Evolutionary conservation across 805 yeast genomes (phyloP), one percentile per base, ranked within the genome.

Genomic region (Wickerhamomyces bovis): DNA sequence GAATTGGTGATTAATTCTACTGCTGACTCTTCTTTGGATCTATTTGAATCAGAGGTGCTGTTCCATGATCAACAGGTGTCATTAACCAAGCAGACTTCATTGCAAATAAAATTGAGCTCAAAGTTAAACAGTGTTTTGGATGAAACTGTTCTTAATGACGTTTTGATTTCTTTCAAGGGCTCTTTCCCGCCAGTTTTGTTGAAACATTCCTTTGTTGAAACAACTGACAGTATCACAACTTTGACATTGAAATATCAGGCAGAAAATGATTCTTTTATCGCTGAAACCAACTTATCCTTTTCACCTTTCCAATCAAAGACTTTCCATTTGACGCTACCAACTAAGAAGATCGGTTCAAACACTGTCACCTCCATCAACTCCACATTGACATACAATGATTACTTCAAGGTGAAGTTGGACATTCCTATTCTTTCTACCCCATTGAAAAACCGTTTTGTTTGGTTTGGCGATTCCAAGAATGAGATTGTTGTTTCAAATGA

Each of bases 101-200:
- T 71, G 10, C 77, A 73, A 48, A 2, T 73, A 7, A 47, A 49
- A 1, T 38, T 73, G 19, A 50, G 48, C 7, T 65, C 66, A 3
- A 52, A 46, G n/a, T 51, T 58, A 25, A 66, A 65, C 49, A 44
- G 44, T 20, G 45, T 53, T 6, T 28, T 54, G 23, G 45, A 39
- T 3, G 20, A 18, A 1, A 33, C 45, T 16, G 30, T 8, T 3
- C 18, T 55, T 12, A 49, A 48, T 33, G 55, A 54, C 19, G 15
- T 52, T 3, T 22, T 45, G 0, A 20, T 51, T 10, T 39, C 45
- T 1, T 50, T 54, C 30, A 48, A 53, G 19, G 55, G 54, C 16
- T 38, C 57, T 8, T 42, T 54, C 43, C 44, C 49, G 12, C 39
- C 60, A 10, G 31, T 57, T 6, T 4, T 53, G 8, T 5, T 59